These are phyloP conservation scores for Trichosporon sp. DNA, from an alignment of 1,284 basidiomycete genomes.

Conservation along the genomic window DNA sequence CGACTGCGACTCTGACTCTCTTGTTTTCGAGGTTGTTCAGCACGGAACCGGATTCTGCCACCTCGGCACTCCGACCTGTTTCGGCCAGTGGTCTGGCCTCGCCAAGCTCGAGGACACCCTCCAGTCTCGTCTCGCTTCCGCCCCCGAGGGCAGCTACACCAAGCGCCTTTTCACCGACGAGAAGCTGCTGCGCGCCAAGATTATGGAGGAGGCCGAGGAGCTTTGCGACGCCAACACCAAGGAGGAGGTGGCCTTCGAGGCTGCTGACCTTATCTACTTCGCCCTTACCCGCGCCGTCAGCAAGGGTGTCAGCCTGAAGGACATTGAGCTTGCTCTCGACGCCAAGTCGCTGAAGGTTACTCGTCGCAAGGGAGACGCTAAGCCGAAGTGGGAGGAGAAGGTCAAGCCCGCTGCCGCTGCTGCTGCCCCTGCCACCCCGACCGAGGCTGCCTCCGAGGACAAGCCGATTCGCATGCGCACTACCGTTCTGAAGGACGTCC, in stretches of 20 bases:
- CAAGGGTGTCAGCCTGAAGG: conserved; percentile 74
- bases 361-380: conserved; percentile 86
- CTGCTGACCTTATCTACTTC: conserved; percentile 94
- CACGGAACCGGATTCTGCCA: conserved; percentile 93
- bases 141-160: conserved; percentile 91
- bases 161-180: conserved; percentile 79
- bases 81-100: conserved; percentile 66
- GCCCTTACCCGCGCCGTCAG: conserved; percentile 80
- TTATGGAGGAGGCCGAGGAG: conserved; percentile 98
- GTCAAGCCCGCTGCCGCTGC: conserved; percentile 28
- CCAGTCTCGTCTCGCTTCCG: conserved; percentile 63
- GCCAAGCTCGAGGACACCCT: conserved; percentile 79
- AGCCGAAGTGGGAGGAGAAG: conserved; percentile 67
- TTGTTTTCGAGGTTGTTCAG: conserved; percentile 90
- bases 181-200: conserved; percentile 79
- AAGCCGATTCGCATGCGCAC: conserved; percentile 68
- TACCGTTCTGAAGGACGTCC: conserved; percentile 58
- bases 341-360: conserved; percentile 82
- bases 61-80: conserved; percentile 78
- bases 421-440: conserved; percentile 31
- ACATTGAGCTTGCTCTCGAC: conserved; percentile 82
- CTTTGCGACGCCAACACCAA: conserved; percentile 76
- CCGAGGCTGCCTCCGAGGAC: conserved; percentile 39
- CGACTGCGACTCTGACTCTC: conserved; percentile 90
- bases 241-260: conserved; percentile 91